Conservation (phyloP, 164 flowering plant species). For the Kingdonia uniflora region DNA sequence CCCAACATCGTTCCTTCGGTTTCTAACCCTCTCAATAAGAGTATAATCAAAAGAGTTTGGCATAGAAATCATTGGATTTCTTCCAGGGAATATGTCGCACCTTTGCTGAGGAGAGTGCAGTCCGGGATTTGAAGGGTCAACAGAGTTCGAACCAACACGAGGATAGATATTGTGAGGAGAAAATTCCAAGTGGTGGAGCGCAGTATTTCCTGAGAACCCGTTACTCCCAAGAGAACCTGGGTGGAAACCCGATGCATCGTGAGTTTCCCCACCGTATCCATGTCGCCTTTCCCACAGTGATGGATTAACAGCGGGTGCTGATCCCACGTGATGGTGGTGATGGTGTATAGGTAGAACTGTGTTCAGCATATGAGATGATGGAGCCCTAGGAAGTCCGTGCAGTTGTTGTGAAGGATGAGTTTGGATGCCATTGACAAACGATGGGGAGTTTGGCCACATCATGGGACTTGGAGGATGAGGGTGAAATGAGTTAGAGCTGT, state of each 20-base stretch:
- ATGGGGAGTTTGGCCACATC: conserved; percentile 73
- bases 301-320: conserved; percentile 73
- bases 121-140: conserved; percentile 52
- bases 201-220: conserved; percentile 36
- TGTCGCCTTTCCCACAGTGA: conserved; percentile 71
- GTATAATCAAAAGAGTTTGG: conserved; percentile 42
- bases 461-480: conserved; percentile 38
- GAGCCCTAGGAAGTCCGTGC: conserved; percentile 34
- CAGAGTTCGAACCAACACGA: conserved; percentile 43
- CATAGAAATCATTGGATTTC: conserved; percentile 58
- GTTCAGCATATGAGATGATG: conserved; percentile 44
- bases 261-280: conserved; percentile 52
- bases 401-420: conserved; percentile 29
- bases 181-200: conserved; percentile 57
- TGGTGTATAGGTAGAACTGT: conserved; percentile 35
- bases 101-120: conserved; percentile 60
- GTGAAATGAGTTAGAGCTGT: conserved; percentile 35
- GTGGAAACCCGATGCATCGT: conserved; percentile 56
- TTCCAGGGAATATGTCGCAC: conserved; percentile 52
- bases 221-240: conserved; percentile 68
- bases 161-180: conserved; percentile 53
- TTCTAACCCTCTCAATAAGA: conserved; percentile 51
- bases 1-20: conserved; percentile 42
- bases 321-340: conserved; percentile 84
- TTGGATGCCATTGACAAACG: conserved; percentile 44